Evolutionary conservation across 129 eudicot species (phyloP).

Genomic region (Artemisia annua): DNA sequence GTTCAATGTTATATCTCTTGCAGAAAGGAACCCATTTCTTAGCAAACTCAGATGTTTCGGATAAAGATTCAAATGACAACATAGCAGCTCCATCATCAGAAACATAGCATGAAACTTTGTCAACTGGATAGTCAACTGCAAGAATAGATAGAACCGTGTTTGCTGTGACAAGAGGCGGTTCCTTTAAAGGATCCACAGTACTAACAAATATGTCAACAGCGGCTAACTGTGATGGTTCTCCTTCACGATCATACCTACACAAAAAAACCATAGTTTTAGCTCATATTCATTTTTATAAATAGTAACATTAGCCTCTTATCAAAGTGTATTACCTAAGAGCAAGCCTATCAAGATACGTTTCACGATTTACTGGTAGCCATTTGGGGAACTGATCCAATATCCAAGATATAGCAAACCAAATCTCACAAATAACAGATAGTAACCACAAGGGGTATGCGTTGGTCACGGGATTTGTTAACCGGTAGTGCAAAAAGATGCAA

Average conservation of each 20-base stretch:
- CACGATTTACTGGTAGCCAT: constrained; percentile 98
- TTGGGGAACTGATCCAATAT: constrained; percentile 99
- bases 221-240: background rate
- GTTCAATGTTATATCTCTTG: constrained; percentile 88
- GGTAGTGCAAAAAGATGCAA: constrained; percentile 86
- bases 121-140: background rate
- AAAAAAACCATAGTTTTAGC: background rate
- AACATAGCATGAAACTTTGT: background rate
- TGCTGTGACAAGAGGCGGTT: background rate
- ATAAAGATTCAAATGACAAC: constrained; percentile 90
- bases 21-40: constrained; percentile 97
- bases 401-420: constrained; percentile 99
- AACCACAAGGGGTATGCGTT: constrained; percentile 87
- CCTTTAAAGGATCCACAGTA: background rate
- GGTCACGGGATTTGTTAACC: constrained; percentile 88
- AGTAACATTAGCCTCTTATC: background rate
- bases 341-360: constrained; percentile 94
- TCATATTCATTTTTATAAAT: background rate
- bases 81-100: constrained; percentile 30
- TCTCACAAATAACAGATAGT: constrained; percentile 95
- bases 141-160: background rate
- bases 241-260: background rate
- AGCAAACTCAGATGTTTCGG: constrained; percentile 96
- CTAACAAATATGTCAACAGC: background rate
- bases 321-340: constrained; percentile 59